Conservation (phyloP, 805 yeast genomes). For the Blastobotrys attinorum region DNA sequence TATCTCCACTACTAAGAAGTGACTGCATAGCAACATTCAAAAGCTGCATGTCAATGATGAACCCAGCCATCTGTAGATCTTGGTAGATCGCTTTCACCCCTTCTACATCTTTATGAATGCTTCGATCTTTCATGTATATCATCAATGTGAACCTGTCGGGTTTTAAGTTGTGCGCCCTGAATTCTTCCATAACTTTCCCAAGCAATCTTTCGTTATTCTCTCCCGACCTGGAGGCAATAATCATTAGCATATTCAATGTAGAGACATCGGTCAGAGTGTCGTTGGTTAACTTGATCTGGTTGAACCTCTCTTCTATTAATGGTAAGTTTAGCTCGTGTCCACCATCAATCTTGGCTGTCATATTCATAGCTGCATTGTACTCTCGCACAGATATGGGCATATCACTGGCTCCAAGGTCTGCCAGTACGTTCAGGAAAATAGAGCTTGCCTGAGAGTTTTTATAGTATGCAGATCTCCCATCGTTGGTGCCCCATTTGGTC, state of each 20-base stretch:
- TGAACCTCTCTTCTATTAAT: slow-evolving; percentile 8
- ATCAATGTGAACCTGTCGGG: slow-evolving; percentile 29
- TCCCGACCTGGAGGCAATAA: slow-evolving; percentile 19
- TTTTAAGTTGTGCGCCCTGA: slow-evolving; percentile 11
- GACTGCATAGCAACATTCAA: slow-evolving; percentile 19
- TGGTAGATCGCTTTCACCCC: slow-evolving; percentile 13
- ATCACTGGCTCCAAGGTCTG: slow-evolving; percentile 22
- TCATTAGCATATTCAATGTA: slow-evolving; percentile 26
- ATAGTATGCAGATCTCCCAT: too few species aligned
- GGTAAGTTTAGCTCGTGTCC: slow-evolving; percentile 1
- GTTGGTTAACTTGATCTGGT: slow-evolving; percentile 6
- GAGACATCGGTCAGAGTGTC: slow-evolving; percentile 12
- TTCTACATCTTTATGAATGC: slow-evolving; percentile 9
- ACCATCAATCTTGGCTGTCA: slow-evolving; percentile 2
- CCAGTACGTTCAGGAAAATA: slow-evolving; percentile 15
- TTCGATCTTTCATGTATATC: slow-evolving; percentile 17
- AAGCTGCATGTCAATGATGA: slow-evolving; percentile 22
- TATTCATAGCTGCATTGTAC: slow-evolving; percentile 19
- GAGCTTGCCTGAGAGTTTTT: slow-evolving; percentile 6
- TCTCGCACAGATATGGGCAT: slow-evolving; percentile 29
- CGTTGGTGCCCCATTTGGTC: neutral
- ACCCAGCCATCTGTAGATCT: slow-evolving; percentile 15
- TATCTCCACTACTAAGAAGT: slow-evolving; percentile 19
- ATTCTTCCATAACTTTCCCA: slow-evolving; percentile 16
- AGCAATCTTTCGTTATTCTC: slow-evolving; percentile 13